These are phyloP conservation scores for Bombardia bombarda DNA, from an alignment of 495 filamentous ascomycete genomes.

Conservation along the genomic window DNA sequence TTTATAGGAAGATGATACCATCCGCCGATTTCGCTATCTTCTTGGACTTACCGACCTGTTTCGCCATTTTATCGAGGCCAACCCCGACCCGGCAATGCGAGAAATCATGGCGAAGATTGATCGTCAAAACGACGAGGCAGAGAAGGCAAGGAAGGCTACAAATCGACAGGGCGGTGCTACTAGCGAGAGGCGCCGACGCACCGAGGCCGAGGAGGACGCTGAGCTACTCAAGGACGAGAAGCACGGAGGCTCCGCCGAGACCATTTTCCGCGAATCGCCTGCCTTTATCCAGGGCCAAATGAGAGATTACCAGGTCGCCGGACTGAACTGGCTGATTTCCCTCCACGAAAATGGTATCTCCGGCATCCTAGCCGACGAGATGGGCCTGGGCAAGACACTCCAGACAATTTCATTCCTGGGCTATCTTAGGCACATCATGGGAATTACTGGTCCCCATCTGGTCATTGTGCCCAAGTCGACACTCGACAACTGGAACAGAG, in stretches of 20 bases:
- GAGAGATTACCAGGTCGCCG: slow-evolving; percentile 93
- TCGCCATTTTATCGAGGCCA: slow-evolving; percentile 97
- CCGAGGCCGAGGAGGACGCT: slow-evolving; percentile 96
- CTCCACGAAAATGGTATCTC: slow-evolving; percentile 98
- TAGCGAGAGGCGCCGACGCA: slow-evolving; percentile 71
- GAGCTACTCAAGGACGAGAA: slow-evolving; percentile 90
- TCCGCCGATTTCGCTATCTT: slow-evolving; percentile 90
- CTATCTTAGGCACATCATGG: slow-evolving; percentile 83
- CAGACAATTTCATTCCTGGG: slow-evolving; percentile 88
- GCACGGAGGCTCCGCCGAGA: slow-evolving; percentile 74
- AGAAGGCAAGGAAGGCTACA: slow-evolving; percentile 61
- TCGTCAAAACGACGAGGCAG: slow-evolving; percentile 74
- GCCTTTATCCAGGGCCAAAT: slow-evolving; percentile 80
- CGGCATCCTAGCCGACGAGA: slow-evolving; percentile 94
- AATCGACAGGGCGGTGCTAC: slow-evolving; percentile 78
- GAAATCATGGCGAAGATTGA: slow-evolving; percentile 91
- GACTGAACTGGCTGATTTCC: slow-evolving; percentile 96
- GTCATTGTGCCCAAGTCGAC: slow-evolving; percentile 95
- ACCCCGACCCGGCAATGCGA: slow-evolving; percentile 84
- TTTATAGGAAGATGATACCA: slow-evolving; percentile 85
- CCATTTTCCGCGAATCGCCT: slow-evolving; percentile 88
- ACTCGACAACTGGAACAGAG: slow-evolving; percentile 95
- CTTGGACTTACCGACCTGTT: slow-evolving; percentile 95
- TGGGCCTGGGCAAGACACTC: slow-evolving; percentile 91
- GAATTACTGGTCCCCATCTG: slow-evolving; percentile 86